A percentile compares a stretch with the other conserved stretches of the same genome.
Conservation (phyloP, 768 basidiomycete species). For the Ephemerocybe angulata region DNA sequence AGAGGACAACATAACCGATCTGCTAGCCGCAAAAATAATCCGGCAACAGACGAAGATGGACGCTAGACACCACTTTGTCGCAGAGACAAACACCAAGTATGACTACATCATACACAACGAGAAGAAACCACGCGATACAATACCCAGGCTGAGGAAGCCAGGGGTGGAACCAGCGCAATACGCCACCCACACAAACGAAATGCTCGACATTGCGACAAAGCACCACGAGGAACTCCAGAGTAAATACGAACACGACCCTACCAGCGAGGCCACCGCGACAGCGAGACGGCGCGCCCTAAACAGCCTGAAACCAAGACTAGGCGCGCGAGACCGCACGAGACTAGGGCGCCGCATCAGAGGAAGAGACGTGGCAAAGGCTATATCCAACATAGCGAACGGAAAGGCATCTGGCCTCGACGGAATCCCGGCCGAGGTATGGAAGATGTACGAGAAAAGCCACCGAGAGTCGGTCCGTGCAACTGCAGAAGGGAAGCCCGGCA, state of each 20-base stretch:
- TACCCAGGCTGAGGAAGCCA: slow-evolving; percentile 6
- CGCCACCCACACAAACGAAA: slow-evolving; percentile 19
- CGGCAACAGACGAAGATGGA: background rate
- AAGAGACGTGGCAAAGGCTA: background rate
- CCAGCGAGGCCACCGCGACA: background rate
- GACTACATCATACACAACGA: slow-evolving; percentile 9
- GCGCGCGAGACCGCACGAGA: background rate
- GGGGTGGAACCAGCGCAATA: slow-evolving; percentile 6
- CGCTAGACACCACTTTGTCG: slow-evolving; percentile 4
- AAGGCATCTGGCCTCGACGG: slow-evolving; percentile 21
- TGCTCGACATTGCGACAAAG: slow-evolving; percentile 28
- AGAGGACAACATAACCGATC: background rate
- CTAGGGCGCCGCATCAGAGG: background rate
- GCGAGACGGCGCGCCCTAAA: background rate
- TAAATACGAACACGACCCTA: background rate
- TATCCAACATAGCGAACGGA: background rate
- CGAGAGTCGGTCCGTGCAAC: slow-evolving; percentile 5
- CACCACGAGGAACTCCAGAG: slow-evolving; percentile 28
- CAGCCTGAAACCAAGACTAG: background rate
- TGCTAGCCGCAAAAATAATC: background rate
- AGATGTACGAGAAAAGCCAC: slow-evolving; percentile 5
- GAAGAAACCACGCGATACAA: slow-evolving; percentile 10
- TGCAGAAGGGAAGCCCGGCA: slow-evolving; percentile 11
- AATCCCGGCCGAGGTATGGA: slow-evolving; percentile 24
- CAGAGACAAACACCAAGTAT: slow-evolving; percentile 7